A percentile compares a stretch with the other conserved stretches of the same genome.
Evolutionary conservation across 805 yeast genomes (phyloP).

Genomic region (Saccharomyces kudriavzevii): DNA sequence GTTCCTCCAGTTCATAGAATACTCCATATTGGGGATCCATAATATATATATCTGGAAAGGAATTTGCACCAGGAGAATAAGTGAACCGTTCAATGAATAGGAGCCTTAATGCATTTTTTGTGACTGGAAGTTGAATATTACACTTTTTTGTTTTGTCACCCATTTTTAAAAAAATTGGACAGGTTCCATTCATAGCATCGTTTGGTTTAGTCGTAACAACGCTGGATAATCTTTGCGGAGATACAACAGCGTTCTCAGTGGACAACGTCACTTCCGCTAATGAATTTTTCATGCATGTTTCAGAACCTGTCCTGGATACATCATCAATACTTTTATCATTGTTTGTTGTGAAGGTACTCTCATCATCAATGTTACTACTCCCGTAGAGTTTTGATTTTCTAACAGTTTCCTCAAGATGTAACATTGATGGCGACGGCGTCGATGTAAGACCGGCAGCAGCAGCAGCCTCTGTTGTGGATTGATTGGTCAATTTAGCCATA

Average conservation of each 20-base stretch:
- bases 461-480: constrained; percentile 27
- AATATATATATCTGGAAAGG: constrained; percentile 73
- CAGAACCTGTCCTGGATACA: background rate
- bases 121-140: constrained; percentile 22
- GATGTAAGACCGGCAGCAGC: constrained; percentile 18
- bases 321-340: background rate
- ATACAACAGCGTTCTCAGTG: background rate
- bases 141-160: constrained; percentile 51
- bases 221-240: background rate
- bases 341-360: background rate
- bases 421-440: background rate
- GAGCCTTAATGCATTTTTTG: constrained; percentile 45
- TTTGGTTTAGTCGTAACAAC: background rate
- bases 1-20: constrained; percentile 75
- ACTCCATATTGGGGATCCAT: constrained; percentile 52
- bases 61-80: constrained; percentile 61
- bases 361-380: background rate
- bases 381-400: background rate
- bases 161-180: constrained; percentile 41
- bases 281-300: background rate
- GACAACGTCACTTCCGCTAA: background rate
- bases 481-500: constrained; percentile 61
- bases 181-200: background rate
- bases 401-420: background rate
- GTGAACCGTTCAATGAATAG: constrained; percentile 83